Evolutionary conservation across 2,329 filamentous ascomycete species (phyloP), one percentile per base, ranked within the genome.

Genomic region (Myriosclerotinia scirpicola): DNA sequence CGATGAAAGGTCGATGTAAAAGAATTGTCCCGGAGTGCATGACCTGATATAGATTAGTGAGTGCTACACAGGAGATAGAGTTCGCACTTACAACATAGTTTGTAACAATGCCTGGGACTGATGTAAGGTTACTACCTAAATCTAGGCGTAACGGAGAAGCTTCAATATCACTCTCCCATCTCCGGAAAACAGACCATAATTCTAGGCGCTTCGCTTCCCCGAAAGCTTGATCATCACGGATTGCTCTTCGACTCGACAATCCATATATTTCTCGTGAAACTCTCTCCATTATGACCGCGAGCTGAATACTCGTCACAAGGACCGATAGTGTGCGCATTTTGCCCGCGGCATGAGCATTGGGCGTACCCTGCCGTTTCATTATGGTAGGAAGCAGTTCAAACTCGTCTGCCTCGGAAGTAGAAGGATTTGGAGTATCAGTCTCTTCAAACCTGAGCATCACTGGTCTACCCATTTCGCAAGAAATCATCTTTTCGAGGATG

Each of bases 401-500:
- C 46, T 76, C 74, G 50, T 76, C 74, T 11, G 74, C 71, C 54
- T 76, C 74, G 1, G 69, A 70, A 15, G 69, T 67, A 0, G 73
- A 75, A 7, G 74, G 74, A 63, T 71, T 74, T 11, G 72, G 71
- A 30, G 70, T 69, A 60, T 76, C 74, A 15, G 71, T 65, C 53
- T 76, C 74, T 55, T 76, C 74, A 0, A 66, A 59, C 50, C 74
- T 60, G 8, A 76, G 53, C 12, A 75, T 42, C 22, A 75, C 64
- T 12, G 74, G 74, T 36, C 72, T 68, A 12, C 74, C 74, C 69
- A 73, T 73, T 50, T 75, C 74, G 3, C 63, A 65, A 5, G 74
- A 72, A 38, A 75, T 67, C 72, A 76, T 74, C 63, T 75, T 76
- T n/a, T 76, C 74, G 1, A 75, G 68, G 17, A 75, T 70, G 54